phyloP scores from a whole-genome alignment of 768 basidiomycete genomes.

The Leccinum imitatum region DNA sequence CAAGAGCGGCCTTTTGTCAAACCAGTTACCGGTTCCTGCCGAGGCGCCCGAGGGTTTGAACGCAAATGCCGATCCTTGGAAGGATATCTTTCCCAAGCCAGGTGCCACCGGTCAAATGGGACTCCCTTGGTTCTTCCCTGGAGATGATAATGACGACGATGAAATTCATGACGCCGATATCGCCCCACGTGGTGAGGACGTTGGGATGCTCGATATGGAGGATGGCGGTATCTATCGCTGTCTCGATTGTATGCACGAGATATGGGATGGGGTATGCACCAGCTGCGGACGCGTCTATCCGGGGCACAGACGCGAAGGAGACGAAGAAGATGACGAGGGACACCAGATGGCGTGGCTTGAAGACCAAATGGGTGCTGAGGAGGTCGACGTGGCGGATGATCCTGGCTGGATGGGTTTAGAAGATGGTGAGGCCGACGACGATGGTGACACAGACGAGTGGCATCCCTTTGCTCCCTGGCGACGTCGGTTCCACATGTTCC shows the following conservation, averaged over 20 bases:
- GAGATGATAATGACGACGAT: conserved; percentile 17
- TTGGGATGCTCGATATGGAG: conserved; percentile 70
- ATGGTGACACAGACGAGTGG: conserved; percentile 27
- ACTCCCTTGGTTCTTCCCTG: conserved; percentile 28
- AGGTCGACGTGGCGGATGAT: conserved; percentile 29
- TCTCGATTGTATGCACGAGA: conserved; percentile 74
- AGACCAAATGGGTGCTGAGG: conserved; percentile 38
- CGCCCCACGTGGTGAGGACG: conserved; percentile 33
- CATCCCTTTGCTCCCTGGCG: conserved; percentile 20
- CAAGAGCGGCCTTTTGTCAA: conserved; percentile 50
- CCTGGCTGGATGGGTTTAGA: conserved; percentile 35
- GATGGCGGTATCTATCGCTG: conserved; percentile 80
- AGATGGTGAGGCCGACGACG: conserved; percentile 35
- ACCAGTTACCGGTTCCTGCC: conserved; percentile 25
- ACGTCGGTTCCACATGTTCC: conserved; percentile 12
- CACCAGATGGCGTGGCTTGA: conserved; percentile 36
- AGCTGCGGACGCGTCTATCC: conserved; percentile 59
- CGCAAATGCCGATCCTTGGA: conserved; percentile 58
- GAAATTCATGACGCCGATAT: conserved; percentile 16
- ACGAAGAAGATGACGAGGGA: conserved; percentile 28
- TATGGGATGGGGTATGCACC: conserved; percentile 67
- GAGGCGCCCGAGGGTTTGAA: conserved; percentile 28
- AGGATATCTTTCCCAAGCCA: conserved; percentile 51
- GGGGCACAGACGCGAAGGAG: conserved; percentile 41
- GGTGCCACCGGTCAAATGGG: conserved; percentile 3